A percentile compares a stretch with the other conserved stretches of the same genome.
Evolutionary conservation across 2,329 filamentous ascomycete species (phyloP).

Genomic region (Hymenoscyphus albidus): DNA sequence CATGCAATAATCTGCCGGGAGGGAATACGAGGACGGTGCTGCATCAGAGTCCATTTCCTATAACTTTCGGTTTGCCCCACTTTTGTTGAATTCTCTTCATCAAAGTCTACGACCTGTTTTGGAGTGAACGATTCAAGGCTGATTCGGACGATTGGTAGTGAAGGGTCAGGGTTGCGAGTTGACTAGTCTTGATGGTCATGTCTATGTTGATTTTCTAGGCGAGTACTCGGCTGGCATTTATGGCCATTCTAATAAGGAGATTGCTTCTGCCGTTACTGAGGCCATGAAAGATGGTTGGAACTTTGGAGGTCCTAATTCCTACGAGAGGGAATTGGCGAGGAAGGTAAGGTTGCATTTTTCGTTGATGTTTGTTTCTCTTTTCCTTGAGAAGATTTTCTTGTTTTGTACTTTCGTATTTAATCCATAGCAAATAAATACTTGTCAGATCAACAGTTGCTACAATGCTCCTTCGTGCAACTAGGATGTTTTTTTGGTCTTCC

Average conservation of each 20-base stretch:
- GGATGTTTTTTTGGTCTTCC: too few relatives aligned
- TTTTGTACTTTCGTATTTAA: not conserved
- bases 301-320: conserved; percentile 48
- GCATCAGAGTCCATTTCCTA: conserved; percentile 26
- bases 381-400: not conserved
- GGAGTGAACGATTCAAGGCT: not conserved
- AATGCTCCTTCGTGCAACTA: too few relatives aligned
- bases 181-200: conserved; percentile 23
- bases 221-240: conserved; percentile 64
- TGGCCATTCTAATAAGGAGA: conserved; percentile 58
- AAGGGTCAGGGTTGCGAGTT: conserved; percentile 21
- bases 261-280: conserved; percentile 45
- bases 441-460: too few relatives aligned
- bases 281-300: conserved; percentile 47
- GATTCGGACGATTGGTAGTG: conserved; percentile 4
- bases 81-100: too few relatives aligned
- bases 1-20: conserved; percentile 25
- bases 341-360: conserved; percentile 24
- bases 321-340: conserved; percentile 50
- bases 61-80: conserved; percentile 15
- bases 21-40: conserved; percentile 30
- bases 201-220: conserved; percentile 56
- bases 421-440: not conserved
- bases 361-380: not conserved
- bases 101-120: too few relatives aligned